Conservation (phyloP, 306 rosid species). For the Trifolium dubium region DNA sequence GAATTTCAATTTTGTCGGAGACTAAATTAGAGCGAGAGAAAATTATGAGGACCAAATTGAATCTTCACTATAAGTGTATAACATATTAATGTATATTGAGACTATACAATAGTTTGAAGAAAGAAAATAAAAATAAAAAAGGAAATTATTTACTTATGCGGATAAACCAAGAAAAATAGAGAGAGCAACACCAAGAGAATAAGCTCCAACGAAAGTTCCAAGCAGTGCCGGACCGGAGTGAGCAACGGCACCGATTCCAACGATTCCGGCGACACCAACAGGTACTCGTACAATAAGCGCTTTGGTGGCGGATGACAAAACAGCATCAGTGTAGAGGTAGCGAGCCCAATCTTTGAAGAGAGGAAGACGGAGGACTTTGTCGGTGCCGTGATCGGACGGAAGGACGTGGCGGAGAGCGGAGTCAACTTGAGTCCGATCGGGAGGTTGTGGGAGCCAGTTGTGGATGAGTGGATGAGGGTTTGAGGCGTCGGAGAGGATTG, state of each 20-base stretch:
- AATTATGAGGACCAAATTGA: too few species aligned
- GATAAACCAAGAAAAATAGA: conserved; percentile 62
- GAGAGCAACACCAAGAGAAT: conserved; percentile 69
- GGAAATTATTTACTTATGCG: conserved; percentile 28
- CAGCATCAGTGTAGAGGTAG: conserved; percentile 59
- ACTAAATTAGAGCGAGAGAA: too few species aligned
- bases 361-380: conserved; percentile 34
- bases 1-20: too few species aligned
- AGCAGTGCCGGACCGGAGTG: conserved; percentile 53
- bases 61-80: too few species aligned
- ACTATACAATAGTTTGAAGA: neutral
- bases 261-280: conserved; percentile 73
- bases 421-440: conserved; percentile 64
- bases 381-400: neutral
- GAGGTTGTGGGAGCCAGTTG: conserved; percentile 69
- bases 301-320: conserved; percentile 53
- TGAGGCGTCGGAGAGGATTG: conserved; percentile 32
- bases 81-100: neutral
- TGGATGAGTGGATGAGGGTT: conserved; percentile 51
- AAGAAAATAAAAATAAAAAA: neutral
- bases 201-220: conserved; percentile 66
- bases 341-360: conserved; percentile 75
- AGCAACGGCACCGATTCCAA: conserved; percentile 65
- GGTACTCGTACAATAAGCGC: conserved; percentile 65
- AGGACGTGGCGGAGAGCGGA: conserved; percentile 58